These are phyloP conservation scores for Chaetomium tenue DNA, from an alignment of 495 filamentous ascomycete genomes.

Conservation along the genomic window DNA sequence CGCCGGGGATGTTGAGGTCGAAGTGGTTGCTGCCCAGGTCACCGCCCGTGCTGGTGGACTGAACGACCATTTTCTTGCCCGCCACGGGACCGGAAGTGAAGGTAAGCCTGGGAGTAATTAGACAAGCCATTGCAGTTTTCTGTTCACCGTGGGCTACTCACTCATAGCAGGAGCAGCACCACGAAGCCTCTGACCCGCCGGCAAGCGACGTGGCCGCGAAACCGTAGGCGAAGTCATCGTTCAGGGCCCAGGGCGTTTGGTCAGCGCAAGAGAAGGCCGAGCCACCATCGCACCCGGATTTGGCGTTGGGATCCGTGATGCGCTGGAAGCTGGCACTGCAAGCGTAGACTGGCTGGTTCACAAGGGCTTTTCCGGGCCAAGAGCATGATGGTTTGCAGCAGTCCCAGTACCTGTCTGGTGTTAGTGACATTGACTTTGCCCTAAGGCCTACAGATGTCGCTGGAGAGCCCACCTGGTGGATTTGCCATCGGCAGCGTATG, in stretches of 20 bases:
- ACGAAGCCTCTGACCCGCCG: slow-evolving; percentile 45
- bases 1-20: slow-evolving; percentile 58
- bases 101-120: slow-evolving; percentile 30
- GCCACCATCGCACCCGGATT: slow-evolving; percentile 45
- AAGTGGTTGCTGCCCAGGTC: slow-evolving; percentile 59
- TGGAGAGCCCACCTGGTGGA: slow-evolving; percentile 22
- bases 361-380: slow-evolving; percentile 54
- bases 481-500: slow-evolving; percentile 29
- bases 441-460: neutral
- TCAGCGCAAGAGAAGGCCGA: slow-evolving; percentile 53
- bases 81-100: slow-evolving; percentile 43
- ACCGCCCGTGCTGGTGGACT: slow-evolving; percentile 61
- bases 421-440: neutral
- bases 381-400: slow-evolving; percentile 61
- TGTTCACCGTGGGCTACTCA: slow-evolving; percentile 29
- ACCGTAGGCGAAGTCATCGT: slow-evolving; percentile 52
- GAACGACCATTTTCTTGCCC: slow-evolving; percentile 60
- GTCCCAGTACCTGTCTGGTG: slow-evolving; percentile 51
- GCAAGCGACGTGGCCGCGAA: slow-evolving; percentile 53
- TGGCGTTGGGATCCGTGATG: slow-evolving; percentile 28
- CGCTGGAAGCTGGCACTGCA: slow-evolving; percentile 54
- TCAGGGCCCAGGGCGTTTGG: slow-evolving; percentile 55
- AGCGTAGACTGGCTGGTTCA: slow-evolving; percentile 49
- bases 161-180: slow-evolving; percentile 61
- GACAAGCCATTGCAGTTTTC: neutral